phyloP scores from a whole-genome alignment of 805 yeast species.

The Suhomyces vadensis region DNA sequence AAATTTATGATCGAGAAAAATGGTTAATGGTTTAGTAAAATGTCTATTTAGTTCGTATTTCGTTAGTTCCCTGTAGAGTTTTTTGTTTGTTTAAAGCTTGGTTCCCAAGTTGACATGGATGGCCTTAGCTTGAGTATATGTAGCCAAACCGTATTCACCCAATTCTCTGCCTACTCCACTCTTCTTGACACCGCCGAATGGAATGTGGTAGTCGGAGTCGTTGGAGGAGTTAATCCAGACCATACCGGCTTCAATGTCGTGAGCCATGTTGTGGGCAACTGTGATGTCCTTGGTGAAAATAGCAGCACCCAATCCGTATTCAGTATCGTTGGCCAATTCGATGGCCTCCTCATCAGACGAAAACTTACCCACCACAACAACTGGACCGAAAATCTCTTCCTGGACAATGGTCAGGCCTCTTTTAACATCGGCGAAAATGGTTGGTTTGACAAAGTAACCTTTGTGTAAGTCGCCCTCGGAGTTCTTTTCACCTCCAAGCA shows the following conservation, averaged over 20 bases:
- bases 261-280: constrained; percentile 64
- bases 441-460: constrained; percentile 75
- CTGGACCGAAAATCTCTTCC: constrained; percentile 91
- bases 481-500: constrained; percentile 43
- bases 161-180: constrained; percentile 45
- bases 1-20: too few species aligned
- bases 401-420: constrained; percentile 64
- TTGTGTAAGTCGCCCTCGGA: constrained; percentile 38
- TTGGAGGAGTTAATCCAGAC: constrained; percentile 49
- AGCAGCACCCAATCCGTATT: constrained; percentile 82
- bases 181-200: constrained; percentile 40
- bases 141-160: constrained; percentile 39
- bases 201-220: constrained; percentile 42
- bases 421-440: constrained; percentile 70
- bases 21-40: too few species aligned
- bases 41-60: not conserved
- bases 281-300: constrained; percentile 69
- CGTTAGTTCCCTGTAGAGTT: not conserved
- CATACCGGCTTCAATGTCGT: constrained; percentile 47
- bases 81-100: constrained; percentile 23
- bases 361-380: constrained; percentile 68
- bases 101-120: constrained; percentile 57
- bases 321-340: constrained; percentile 65
- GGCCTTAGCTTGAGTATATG: constrained; percentile 38
- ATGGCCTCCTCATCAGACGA: constrained; percentile 67